These are phyloP conservation scores for Kwoniella sp. DNA, from an alignment of 768 basidiomycete species.

Conservation along the genomic window DNA sequence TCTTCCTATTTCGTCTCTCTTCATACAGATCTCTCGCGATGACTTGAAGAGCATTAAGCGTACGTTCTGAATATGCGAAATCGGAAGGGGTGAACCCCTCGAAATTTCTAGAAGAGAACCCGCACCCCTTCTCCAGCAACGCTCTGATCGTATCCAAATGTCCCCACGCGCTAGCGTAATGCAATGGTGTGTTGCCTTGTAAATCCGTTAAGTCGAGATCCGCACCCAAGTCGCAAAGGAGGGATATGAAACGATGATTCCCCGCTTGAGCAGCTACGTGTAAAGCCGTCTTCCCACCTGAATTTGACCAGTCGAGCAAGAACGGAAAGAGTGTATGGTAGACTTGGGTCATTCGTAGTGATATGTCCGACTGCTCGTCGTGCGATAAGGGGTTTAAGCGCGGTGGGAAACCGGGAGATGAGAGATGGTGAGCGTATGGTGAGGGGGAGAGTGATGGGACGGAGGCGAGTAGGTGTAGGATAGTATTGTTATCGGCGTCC, in stretches of 20 bases:
- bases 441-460: conserved; percentile 60
- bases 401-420: conserved; percentile 27
- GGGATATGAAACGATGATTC: conserved; percentile 75
- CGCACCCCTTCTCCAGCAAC: conserved; percentile 85
- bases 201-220: conserved; percentile 88
- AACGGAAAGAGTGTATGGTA: conserved; percentile 85
- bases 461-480: conserved; percentile 89
- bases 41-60: conserved; percentile 27
- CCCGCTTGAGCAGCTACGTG: conserved; percentile 86
- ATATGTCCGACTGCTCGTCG: conserved; percentile 57
- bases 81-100: conserved; percentile 89
- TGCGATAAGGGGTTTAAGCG: conserved; percentile 15
- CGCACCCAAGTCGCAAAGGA: conserved; percentile 80
- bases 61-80: conserved; percentile 74
- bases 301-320: conserved; percentile 89
- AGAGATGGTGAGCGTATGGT: conserved; percentile 27
- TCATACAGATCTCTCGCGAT: conserved; percentile 37
- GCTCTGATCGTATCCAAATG: conserved; percentile 69
- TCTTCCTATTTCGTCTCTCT: conserved; percentile 21
- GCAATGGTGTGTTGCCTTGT: conserved; percentile 86
- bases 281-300: conserved; percentile 83
- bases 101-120: conserved; percentile 79
- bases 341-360: conserved; percentile 79
- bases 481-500: conserved; percentile 91
- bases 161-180: conserved; percentile 63